Evolutionary conservation across 352 stramenopile genomes (phyloP), one percentile per base, ranked within the genome.

Genomic region (Globisporangium abappressorium): DNA sequence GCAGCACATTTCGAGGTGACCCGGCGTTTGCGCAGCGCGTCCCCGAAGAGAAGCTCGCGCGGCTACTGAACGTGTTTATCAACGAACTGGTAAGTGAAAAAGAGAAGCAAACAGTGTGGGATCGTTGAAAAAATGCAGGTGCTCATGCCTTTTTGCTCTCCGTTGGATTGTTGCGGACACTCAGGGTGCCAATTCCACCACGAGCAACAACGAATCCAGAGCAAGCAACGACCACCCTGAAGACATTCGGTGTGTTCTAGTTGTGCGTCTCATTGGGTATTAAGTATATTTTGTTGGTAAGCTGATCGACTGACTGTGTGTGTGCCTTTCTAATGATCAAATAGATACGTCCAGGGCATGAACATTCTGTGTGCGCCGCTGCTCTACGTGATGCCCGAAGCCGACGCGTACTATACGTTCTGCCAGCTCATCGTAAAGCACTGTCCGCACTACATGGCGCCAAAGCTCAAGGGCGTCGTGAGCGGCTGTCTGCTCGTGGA

Each of bases 341-440:
- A 11, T 57, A 86, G 81, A 64, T 98, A 98, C 66, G 92, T 98
- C n/a, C 92, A 98, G 70, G 92, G 92, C 51, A 97, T 98, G 90
- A 98, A 97, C 67, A 81, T 97, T 26, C 62, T 98, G 20, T 96
- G 87, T 63, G 91, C 89, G 14, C 90, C 92, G 54, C 72, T 98
- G 53, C 73, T 98, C n/a, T 98, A 96, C 70, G 90, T 96, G n/a
- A 83, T 98, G 76, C 89, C 92, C 3, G 92, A 97, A 57, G 74
- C 89, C 15, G 92, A 98, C 54, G 92, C 92, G 22, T 98, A 97
- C 69, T 87, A 89, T 57, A 93, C 84, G n/a, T 98, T 98, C 63
- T 90, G 89, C 60, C 80, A 89, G 57, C 77, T 98, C 28, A 85
- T 98, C 56, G 83, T 89, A 33, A 76, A 85, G 28, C 91, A 98